A percentile compares a stretch with the other conserved stretches of the same genome.
Conservation (phyloP, 352 stramenopile species). For the Phytophthora vignae region DNA sequence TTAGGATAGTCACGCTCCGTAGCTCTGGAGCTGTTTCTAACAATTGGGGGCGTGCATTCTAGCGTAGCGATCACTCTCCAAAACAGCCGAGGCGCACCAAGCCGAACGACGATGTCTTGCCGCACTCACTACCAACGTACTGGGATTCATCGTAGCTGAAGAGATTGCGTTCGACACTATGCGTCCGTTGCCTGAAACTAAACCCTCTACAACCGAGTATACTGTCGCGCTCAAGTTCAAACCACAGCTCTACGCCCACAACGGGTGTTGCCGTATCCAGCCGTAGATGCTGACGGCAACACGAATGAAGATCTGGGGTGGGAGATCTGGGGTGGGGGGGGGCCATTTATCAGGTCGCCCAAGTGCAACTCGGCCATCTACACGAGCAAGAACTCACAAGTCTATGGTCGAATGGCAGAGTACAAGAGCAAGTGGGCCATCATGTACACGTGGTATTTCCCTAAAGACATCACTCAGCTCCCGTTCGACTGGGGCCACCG, state of each 20-base stretch:
- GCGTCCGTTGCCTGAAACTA: constrained; percentile 3
- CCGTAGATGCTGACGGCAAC: constrained; percentile 15
- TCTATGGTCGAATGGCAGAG: constrained; percentile 6
- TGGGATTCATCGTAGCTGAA: not conserved
- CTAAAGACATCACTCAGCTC: constrained; percentile 8
- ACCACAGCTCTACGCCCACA: not conserved
- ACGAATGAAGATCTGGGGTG: constrained; percentile 5
- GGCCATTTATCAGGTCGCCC: not conserved
- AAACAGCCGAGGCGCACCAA: too few relatives aligned
- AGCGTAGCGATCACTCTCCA: too few relatives aligned
- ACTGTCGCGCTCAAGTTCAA: constrained; percentile 14
- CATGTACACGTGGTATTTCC: constrained; percentile 12
- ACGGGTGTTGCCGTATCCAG: constrained; percentile 2
- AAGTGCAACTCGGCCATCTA: not conserved
- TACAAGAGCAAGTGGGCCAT: constrained; percentile 6
- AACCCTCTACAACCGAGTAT: constrained; percentile 8
- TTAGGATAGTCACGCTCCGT: too few relatives aligned
- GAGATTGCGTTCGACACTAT: constrained; percentile 1
- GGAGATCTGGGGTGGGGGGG: too few relatives aligned
- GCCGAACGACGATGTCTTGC: too few relatives aligned
- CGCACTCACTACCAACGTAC: too few relatives aligned
- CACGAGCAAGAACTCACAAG: constrained; percentile 1
- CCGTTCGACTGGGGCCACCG: constrained; percentile 32
- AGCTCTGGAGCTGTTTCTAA: too few relatives aligned
- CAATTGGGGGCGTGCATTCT: too few relatives aligned